Evolutionary conservation across 768 basidiomycete species (phyloP).

Genomic region (Hebeloma cylindrosporum): DNA sequence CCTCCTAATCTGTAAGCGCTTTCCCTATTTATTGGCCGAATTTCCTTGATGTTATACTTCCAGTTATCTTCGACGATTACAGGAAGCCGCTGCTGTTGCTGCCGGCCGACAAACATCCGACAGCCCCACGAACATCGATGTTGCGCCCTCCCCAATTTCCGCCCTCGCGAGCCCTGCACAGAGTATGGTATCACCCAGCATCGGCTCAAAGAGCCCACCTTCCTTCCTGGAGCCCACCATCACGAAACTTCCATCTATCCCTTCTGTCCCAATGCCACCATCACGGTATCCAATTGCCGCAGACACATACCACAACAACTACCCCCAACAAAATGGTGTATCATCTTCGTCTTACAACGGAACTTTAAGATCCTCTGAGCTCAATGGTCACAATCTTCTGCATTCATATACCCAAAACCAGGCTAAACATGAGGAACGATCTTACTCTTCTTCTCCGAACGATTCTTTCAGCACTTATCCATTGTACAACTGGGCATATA

Average conservation of each 20-base stretch:
- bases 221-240: slow-evolving; percentile 56
- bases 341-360: slow-evolving; percentile 41
- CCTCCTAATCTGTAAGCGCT: slow-evolving; percentile 78
- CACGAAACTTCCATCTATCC: slow-evolving; percentile 38
- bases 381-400: slow-evolving; percentile 32
- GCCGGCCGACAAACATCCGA: slow-evolving; percentile 42
- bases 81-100: slow-evolving; percentile 70
- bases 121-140: slow-evolving; percentile 36
- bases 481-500: slow-evolving; percentile 70
- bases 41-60: slow-evolving; percentile 8
- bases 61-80: slow-evolving; percentile 77
- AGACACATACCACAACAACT: slow-evolving; percentile 64
- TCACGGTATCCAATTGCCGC: slow-evolving; percentile 72
- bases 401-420: slow-evolving; percentile 31
- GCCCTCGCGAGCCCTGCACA: slow-evolving; percentile 50
- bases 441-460: slow-evolving; percentile 37
- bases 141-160: slow-evolving; percentile 46
- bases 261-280: slow-evolving; percentile 52
- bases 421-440: slow-evolving; percentile 48
- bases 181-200: slow-evolving; percentile 44
- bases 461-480: slow-evolving; percentile 67
- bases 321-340: slow-evolving; percentile 39
- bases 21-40: background rate
- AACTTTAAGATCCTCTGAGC: slow-evolving; percentile 39
- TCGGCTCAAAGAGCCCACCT: slow-evolving; percentile 44